Conservation (phyloP, 495 filamentous ascomycete genomes). For the Penicillium turbatum region DNA sequence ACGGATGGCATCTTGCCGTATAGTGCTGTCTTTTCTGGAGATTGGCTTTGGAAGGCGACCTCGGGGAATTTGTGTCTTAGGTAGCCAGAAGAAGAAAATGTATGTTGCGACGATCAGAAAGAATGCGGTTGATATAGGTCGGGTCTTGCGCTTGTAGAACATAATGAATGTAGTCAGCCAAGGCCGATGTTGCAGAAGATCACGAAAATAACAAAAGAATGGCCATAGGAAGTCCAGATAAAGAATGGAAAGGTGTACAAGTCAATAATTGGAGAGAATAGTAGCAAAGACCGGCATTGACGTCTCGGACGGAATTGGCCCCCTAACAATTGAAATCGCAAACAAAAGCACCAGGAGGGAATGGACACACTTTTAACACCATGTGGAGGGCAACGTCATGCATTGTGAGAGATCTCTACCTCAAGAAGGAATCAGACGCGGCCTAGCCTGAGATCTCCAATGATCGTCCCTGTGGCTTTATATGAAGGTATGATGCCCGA, state of each 20-base stretch:
- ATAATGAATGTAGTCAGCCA: conserved; percentile 23
- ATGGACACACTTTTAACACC: conserved; percentile 1
- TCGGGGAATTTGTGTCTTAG: conserved; percentile 20
- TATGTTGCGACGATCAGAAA: conserved; percentile 20
- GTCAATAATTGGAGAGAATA: neutral
- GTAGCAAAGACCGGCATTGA: neutral
- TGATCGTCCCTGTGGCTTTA: conserved; percentile 1
- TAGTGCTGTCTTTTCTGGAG: conserved; percentile 5
- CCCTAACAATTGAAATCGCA: no score
- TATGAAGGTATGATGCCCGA: neutral
- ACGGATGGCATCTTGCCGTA: conserved; percentile 26
- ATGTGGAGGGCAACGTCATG: conserved; percentile 1
- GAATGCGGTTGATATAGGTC: conserved; percentile 14
- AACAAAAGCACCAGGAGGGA: neutral
- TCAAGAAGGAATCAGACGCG: neutral
- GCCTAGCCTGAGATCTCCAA: neutral
- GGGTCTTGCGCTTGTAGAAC: conserved; percentile 27
- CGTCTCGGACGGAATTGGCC: neutral
- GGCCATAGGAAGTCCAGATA: neutral
- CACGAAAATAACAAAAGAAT: neutral
- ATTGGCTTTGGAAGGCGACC: conserved; percentile 9
- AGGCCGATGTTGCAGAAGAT: neutral
- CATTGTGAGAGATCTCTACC: conserved; percentile 1
- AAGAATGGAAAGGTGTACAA: neutral
- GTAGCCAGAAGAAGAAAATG: conserved; percentile 26